Percentiles rank a stretch among this genome's conserved stretches.
Conservation (phyloP, 169 alveolate genomes). For the Prorocentrum cordatum region DNA sequence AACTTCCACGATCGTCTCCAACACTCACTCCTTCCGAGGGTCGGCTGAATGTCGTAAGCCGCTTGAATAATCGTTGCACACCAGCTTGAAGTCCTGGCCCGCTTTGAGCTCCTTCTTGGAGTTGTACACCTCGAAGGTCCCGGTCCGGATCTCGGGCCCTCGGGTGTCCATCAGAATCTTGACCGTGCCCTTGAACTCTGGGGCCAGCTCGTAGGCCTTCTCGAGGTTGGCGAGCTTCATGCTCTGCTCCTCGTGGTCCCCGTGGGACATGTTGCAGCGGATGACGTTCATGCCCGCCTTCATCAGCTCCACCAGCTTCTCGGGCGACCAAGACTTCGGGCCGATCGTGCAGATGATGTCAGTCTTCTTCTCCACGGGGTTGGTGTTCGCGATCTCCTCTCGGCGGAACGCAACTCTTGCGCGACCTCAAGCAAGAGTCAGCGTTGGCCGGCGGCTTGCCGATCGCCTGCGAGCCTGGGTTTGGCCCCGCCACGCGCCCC, state of each 20-base stretch:
- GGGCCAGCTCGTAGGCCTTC: conserved; percentile 66
- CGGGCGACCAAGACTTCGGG: conserved; percentile 87
- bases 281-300: conserved; percentile 92
- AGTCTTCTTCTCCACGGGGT: conserved; percentile 76
- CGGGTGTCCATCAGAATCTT: conserved; percentile 96
- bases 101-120: conserved; percentile 65
- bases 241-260: conserved; percentile 84
- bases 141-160: conserved; percentile 99
- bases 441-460: too few species aligned
- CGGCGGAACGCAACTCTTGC: neutral
- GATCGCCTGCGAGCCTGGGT: neutral
- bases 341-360: conserved; percentile 94
- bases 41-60: neutral
- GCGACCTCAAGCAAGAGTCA: neutral
- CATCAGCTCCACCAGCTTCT: conserved; percentile 83
- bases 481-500: neutral
- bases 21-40: too few species aligned
- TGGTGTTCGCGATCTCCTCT: neutral
- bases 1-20: too few species aligned
- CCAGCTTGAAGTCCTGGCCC: conserved; percentile 27
- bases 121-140: conserved; percentile 79
- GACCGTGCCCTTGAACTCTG: conserved; percentile 73
- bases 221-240: conserved; percentile 60
- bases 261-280: conserved; percentile 95
- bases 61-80: neutral